Evolutionary conservation across 2,329 filamentous ascomycete species (phyloP), one percentile per base, ranked within the genome.

Genomic region (Scorias spongiosa): DNA sequence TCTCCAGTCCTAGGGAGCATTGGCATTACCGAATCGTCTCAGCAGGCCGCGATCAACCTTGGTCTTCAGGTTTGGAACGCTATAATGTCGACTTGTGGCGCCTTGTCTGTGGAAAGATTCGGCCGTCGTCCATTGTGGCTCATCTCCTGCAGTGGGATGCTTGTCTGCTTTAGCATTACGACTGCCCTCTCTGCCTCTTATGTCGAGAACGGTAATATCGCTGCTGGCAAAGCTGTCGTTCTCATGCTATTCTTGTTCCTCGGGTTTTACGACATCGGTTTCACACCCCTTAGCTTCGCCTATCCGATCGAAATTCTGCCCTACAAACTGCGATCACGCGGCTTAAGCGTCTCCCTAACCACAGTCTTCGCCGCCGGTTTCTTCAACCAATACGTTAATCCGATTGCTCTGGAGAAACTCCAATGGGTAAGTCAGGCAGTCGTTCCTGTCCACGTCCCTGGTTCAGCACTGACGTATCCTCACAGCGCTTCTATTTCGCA

Each of bases 401-500:
- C 65, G 2, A 59, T 68, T 20, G 65, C 63, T 7, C 55, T 68
- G 18, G 51, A 57, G 1, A 45, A 49, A 10, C 57, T 68, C 8
- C 49, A 50, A 2, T 68, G 65, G 66, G 66, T 63, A 48, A 66
- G 64, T 46, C 68, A 67, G 49, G 62, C 66, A 36, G 61, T 67
- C 18, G 66, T 66, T 47, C 61, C 63, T 26, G 66, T 36, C 15
- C 32, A 12, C 9, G 4, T 15, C 9, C 9, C 9, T 32, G 11
- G 32, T 9, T 36, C 4, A 15, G 12, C 15, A 9, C 11, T 15
- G 9, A 36, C 9, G 12, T 36, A 9, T 15, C 32, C 11, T 51
- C 61, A 17, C 67, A 75, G 47, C 74, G 73, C 47, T 74, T 73
- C 53, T 75, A 75, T 55, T 75, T 74, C 48, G 70, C 75, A 14